These are phyloP conservation scores for Persicaria maculosa DNA, from an alignment of 148 eudicot genomes.

Conservation along the genomic window DNA sequence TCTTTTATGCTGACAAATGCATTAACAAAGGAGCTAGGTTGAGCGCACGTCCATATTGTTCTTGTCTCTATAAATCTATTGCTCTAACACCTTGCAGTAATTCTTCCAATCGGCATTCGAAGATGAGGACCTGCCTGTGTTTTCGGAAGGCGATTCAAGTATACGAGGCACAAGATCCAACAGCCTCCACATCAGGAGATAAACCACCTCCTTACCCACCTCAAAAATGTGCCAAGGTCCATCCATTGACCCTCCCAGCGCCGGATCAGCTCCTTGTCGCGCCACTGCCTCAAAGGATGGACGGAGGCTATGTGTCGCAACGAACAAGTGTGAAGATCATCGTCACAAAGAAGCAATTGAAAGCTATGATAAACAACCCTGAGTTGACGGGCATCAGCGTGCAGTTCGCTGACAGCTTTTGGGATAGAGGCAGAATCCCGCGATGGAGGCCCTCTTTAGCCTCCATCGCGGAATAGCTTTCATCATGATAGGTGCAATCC, in stretches of 20 bases:
- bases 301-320: constrained; percentile 14
- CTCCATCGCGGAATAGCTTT: constrained; percentile 39
- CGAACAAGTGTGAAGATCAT: constrained; percentile 39
- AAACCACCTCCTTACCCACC: not conserved
- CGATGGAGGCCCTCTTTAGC: constrained; percentile 37
- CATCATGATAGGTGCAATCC: constrained; percentile 9
- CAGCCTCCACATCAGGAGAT: not conserved
- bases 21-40: not conserved
- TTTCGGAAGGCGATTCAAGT: not conserved
- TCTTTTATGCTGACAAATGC: not conserved
- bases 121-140: not conserved
- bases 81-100: not conserved
- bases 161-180: not conserved
- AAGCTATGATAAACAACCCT: constrained; percentile 30
- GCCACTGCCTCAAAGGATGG: constrained; percentile 20
- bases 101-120: not conserved
- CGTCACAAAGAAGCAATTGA: constrained; percentile 42
- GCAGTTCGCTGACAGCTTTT: constrained; percentile 23
- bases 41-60: not conserved
- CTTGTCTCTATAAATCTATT: not conserved
- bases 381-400: constrained; percentile 20
- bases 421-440: constrained; percentile 17
- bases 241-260: not conserved
- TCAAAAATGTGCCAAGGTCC: not conserved
- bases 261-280: not conserved